Percentiles rank a stretch among this genome's conserved stretches.
Conservation (phyloP, 1,284 basidiomycete species). For the Tetrapyrgos nigripes region DNA sequence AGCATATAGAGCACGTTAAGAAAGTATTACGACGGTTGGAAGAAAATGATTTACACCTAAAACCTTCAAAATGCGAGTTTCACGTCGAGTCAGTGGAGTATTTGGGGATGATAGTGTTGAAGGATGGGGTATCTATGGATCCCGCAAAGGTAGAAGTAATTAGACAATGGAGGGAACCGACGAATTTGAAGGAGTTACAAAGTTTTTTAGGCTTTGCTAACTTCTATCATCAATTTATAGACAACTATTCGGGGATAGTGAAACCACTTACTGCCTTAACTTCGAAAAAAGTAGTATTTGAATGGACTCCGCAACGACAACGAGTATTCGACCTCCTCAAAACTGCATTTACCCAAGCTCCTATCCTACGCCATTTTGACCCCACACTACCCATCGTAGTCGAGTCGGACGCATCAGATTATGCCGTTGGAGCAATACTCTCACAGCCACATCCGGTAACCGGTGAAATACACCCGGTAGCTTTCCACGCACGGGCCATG, state of each 20-base stretch:
- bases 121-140: conserved; percentile 49
- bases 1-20: conserved; percentile 25
- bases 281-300: conserved; percentile 6
- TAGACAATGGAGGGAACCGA: conserved; percentile 23
- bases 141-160: conserved; percentile 42
- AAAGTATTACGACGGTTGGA: conserved; percentile 42
- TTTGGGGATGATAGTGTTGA: too few relatives aligned
- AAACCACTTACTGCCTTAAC: conserved; percentile 14
- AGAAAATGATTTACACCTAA: conserved; percentile 37
- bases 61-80: conserved; percentile 48
- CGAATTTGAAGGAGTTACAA: conserved; percentile 25
- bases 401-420: conserved; percentile 23
- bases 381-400: conserved; percentile 42
- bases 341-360: conserved; percentile 11
- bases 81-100: too few relatives aligned
- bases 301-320: conserved; percentile 3
- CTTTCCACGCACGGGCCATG: conserved; percentile 37
- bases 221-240: conserved; percentile 46
- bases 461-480: conserved; percentile 36
- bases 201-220: conserved; percentile 37
- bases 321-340: conserved; percentile 15
- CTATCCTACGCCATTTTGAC: conserved; percentile 17
- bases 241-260: conserved; percentile 29
- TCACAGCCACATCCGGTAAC: conserved; percentile 1
- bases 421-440: conserved; percentile 20